Evolutionary conservation across 2,329 filamentous ascomycete genomes (phyloP).

Genomic region (Aspergillus ustus): DNA sequence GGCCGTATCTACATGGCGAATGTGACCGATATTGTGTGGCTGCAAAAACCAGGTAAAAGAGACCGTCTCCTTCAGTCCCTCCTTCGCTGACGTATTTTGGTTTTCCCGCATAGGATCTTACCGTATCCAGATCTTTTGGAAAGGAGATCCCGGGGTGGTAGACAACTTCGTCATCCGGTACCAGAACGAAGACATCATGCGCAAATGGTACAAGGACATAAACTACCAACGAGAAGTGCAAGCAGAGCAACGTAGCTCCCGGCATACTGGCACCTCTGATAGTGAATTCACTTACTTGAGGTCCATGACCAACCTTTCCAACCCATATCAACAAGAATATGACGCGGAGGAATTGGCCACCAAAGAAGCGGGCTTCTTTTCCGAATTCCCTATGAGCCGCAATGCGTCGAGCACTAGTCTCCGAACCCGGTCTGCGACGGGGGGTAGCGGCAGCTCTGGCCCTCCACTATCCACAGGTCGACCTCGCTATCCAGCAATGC

Average conservation of each 20-base stretch:
- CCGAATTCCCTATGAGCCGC: constrained; percentile 61
- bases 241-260: constrained; percentile 58
- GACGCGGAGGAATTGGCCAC: constrained; percentile 57
- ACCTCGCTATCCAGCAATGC: constrained; percentile 70
- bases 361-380: constrained; percentile 44
- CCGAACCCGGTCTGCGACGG: constrained; percentile 75
- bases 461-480: constrained; percentile 56
- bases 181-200: constrained; percentile 87
- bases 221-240: constrained; percentile 71
- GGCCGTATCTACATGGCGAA: constrained; percentile 99
- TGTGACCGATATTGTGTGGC: constrained; percentile 88
- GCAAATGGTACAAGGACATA: constrained; percentile 84
- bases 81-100: background rate
- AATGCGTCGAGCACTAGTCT: constrained; percentile 77
- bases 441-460: constrained; percentile 54
- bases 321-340: constrained; percentile 74
- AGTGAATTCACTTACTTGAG: constrained; percentile 83
- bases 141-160: constrained; percentile 90
- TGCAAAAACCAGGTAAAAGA: constrained; percentile 81
- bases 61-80: background rate
- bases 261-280: constrained; percentile 59
- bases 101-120: constrained; percentile 70
- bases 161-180: constrained; percentile 97
- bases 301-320: constrained; percentile 70
- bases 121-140: constrained; percentile 98